These are phyloP conservation scores for Backusella luteola DNA, from an alignment of 192 early-diverging fungal genomes.

Conservation along the genomic window DNA sequence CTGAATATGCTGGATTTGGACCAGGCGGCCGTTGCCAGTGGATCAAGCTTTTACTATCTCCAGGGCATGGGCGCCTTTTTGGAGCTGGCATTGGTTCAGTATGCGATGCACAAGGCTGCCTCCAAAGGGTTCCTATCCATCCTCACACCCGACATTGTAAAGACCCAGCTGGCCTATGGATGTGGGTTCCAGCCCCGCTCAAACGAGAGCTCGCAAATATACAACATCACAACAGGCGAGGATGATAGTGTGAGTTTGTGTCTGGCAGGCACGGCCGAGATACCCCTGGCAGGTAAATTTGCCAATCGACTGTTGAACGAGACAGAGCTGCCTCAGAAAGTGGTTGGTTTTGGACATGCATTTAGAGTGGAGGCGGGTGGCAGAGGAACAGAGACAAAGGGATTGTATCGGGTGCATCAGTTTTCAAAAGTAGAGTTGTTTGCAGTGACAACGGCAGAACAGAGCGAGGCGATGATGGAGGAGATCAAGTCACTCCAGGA, in stretches of 20 bases:
- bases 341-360: conserved; percentile 80
- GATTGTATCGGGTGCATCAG: conserved; percentile 90
- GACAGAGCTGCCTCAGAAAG: conserved; percentile 57
- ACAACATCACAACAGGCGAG: conserved; percentile 49
- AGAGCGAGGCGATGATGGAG: conserved; percentile 65
- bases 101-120: conserved; percentile 71
- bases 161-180: conserved; percentile 71
- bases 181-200: conserved; percentile 86
- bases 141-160: conserved; percentile 79
- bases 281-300: conserved; percentile 85
- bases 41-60: conserved; percentile 83
- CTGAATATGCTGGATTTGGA: conserved; percentile 78
- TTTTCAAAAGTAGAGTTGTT: conserved; percentile 95
- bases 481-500: conserved; percentile 74
- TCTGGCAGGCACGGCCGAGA: conserved; percentile 86
- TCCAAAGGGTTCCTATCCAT: conserved; percentile 71
- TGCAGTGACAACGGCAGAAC: conserved; percentile 58
- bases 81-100: conserved; percentile 83
- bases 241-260: conserved; percentile 47
- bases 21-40: conserved; percentile 73
- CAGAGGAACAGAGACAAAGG: conserved; percentile 74
- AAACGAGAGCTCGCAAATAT: conserved; percentile 78
- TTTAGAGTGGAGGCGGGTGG: conserved; percentile 89
- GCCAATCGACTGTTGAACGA: conserved; percentile 56
- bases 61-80: conserved; percentile 77